phyloP scores from a whole-genome alignment of 306 rosid genomes.

The Rosa persica region DNA sequence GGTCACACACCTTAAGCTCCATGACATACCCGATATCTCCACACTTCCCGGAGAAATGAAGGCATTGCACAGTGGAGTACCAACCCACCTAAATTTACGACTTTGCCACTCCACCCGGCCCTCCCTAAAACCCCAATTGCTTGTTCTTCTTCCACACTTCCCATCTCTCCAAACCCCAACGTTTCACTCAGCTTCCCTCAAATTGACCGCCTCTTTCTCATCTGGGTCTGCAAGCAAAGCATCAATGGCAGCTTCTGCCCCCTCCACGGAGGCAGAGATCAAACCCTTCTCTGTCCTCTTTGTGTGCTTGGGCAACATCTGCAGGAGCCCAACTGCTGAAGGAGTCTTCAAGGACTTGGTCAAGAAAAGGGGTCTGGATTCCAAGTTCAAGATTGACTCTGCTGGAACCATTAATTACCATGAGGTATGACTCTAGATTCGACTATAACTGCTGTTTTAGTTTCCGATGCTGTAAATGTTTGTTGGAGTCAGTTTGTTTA shows the following conservation, averaged over 20 bases:
- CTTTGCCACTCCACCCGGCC: slow-evolving; percentile 42
- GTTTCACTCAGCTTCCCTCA: slow-evolving; percentile 22
- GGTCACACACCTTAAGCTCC: too few relatives aligned
- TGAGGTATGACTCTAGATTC: slow-evolving; percentile 42
- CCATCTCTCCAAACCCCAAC: slow-evolving; percentile 22
- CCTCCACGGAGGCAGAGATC: slow-evolving; percentile 33
- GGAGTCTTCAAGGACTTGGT: slow-evolving; percentile 85
- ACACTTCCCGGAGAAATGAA: slow-evolving; percentile 30
- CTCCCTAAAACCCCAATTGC: slow-evolving; percentile 20
- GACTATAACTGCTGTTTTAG: not conserved
- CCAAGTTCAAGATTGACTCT: slow-evolving; percentile 65
- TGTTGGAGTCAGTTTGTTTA: not conserved
- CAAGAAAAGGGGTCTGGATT: slow-evolving; percentile 55
- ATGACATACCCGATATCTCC: not conserved
- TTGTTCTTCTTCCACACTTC: slow-evolving; percentile 24
- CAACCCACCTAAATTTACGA: slow-evolving; percentile 36
- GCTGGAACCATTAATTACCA: slow-evolving; percentile 88
- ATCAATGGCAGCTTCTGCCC: slow-evolving; percentile 57
- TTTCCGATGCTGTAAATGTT: not conserved
- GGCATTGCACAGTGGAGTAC: slow-evolving; percentile 18
- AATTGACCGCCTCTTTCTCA: slow-evolving; percentile 26
- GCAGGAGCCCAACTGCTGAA: slow-evolving; percentile 95
- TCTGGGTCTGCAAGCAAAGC: slow-evolving; percentile 37
- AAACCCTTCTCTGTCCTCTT: slow-evolving; percentile 73
- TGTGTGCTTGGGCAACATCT: slow-evolving; percentile 87